Percentiles rank a stretch among this genome's conserved stretches.
Evolutionary conservation across 306 rosid genomes (phyloP).

Genomic region (Acmispon strigosus): DNA sequence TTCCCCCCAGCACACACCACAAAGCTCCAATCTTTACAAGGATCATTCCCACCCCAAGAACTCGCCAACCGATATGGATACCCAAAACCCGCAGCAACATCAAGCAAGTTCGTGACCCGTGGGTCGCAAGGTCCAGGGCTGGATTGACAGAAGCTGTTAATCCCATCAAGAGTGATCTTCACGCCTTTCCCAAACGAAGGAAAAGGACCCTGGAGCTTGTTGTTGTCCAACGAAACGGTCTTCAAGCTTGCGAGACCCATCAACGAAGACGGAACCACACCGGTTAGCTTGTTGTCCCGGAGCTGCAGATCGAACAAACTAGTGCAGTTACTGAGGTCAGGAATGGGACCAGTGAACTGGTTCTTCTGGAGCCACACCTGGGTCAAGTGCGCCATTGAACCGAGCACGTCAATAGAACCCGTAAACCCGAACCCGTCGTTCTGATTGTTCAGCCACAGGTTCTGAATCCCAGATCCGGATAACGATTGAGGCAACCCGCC

Average conservation of each 20-base stretch:
- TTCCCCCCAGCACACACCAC: slow-evolving; percentile 38
- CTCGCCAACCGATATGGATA: slow-evolving; percentile 45
- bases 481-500: slow-evolving; percentile 55
- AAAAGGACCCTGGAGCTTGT: slow-evolving; percentile 63
- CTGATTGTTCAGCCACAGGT: slow-evolving; percentile 82
- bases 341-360: slow-evolving; percentile 57
- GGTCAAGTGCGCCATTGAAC: slow-evolving; percentile 41
- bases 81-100: slow-evolving; percentile 44
- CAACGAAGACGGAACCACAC: slow-evolving; percentile 55
- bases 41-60: slow-evolving; percentile 57
- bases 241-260: slow-evolving; percentile 31
- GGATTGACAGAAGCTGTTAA: slow-evolving; percentile 48
- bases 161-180: slow-evolving; percentile 19
- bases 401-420: slow-evolving; percentile 40
- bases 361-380: slow-evolving; percentile 85
- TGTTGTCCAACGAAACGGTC: slow-evolving; percentile 54
- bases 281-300: slow-evolving; percentile 66
- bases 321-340: slow-evolving; percentile 47
- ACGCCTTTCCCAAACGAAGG: slow-evolving; percentile 46
- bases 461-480: slow-evolving; percentile 35
- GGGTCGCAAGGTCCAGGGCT: slow-evolving; percentile 45
- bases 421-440: slow-evolving; percentile 33
- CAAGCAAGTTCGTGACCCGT: slow-evolving; percentile 51
- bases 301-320: slow-evolving; percentile 50
- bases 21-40: slow-evolving; percentile 50